Conservation (phyloP, 1,139 yeast species). For the Geotrichum macrosporum region DNA sequence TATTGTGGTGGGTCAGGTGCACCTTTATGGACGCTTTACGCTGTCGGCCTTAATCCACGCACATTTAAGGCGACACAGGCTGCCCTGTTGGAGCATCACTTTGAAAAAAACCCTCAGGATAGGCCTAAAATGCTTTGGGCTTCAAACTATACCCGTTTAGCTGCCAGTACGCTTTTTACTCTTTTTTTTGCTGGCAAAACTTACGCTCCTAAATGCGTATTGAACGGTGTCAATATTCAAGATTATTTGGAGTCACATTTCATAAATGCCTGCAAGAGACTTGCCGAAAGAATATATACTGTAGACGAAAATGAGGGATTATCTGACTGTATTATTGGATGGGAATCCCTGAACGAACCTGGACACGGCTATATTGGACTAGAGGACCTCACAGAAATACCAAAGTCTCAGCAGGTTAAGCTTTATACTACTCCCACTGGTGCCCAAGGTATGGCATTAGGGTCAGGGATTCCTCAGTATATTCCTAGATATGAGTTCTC, state of each 20-base stretch:
- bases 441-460: constrained; percentile 44
- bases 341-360: constrained; percentile 89
- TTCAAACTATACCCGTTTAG: constrained; percentile 72
- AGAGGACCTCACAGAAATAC: constrained; percentile 30
- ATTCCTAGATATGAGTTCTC: constrained; percentile 65
- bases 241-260: constrained; percentile 66
- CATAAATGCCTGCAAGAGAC: constrained; percentile 50
- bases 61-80: constrained; percentile 65
- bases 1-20: constrained; percentile 89
- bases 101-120: constrained; percentile 42
- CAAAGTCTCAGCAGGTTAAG: constrained; percentile 32
- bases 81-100: constrained; percentile 59
- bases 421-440: constrained; percentile 35
- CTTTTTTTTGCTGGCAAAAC: constrained; percentile 70
- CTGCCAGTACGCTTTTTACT: constrained; percentile 77
- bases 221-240: constrained; percentile 74
- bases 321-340: constrained; percentile 56
- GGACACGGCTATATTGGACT: constrained; percentile 41
- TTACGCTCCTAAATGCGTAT: constrained; percentile 63
- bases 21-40: constrained; percentile 84
- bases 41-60: constrained; percentile 75
- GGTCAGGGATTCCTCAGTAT: constrained; percentile 63
- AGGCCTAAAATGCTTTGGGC: constrained; percentile 76
- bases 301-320: constrained; percentile 50
- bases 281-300: constrained; percentile 50